Base-by-base conservation (phyloP, 176 grass and related monocot genomes). In the Zoysia pacifica region DNA sequence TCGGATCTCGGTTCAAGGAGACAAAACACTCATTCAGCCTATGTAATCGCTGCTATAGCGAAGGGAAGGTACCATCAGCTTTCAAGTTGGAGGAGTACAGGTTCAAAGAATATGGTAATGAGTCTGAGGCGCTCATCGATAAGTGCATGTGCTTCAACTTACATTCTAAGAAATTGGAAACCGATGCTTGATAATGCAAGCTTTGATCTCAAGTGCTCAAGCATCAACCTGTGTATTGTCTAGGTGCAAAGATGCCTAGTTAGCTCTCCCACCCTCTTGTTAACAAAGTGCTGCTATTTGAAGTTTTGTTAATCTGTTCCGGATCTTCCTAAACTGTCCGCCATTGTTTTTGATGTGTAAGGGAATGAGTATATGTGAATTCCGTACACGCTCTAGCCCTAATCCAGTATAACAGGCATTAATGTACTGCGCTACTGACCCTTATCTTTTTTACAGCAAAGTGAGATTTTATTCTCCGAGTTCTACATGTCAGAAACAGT, bases 1-100 rank as follows among this genome's bases (percentile, higher is more conserved):
- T 95, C 41, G 97, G 97, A 28, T 95, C 97, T 38, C 86, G 90
- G 77, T 99, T 99, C 78, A 93, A 91, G 81, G 97, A 99, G 85
- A 99, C 84, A 40, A 95, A 95, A 62, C 81, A 88, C 74, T 79
- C 61, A 1, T 99, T 99, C 76, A 99, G 93, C 78, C 64, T 99
- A 70, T 99, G 97, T 70, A 95, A 88, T 42, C 88, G 86, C 18
- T 99, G 97, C 72, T 99, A 99, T 81, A 96, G 90, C 12, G 88
- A 99, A 90, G 97, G 97, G 79, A 99, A 99, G 84, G 97, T 99
- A 74, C 97, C 97, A 18, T 93, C 93, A 41, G 81, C 75, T 2
- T 99, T 86, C 82, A 93, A 91, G 70, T 74, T 93, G 79, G 97
- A 99, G 11, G 93, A 99, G 76, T 99, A 93, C 88, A 91, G 75